A percentile compares a stretch with the other conserved stretches of the same genome.
These are phyloP conservation scores for Diplogelasinospora grovesii DNA, from an alignment of 495 filamentous ascomycete species.

Conservation along the genomic window DNA sequence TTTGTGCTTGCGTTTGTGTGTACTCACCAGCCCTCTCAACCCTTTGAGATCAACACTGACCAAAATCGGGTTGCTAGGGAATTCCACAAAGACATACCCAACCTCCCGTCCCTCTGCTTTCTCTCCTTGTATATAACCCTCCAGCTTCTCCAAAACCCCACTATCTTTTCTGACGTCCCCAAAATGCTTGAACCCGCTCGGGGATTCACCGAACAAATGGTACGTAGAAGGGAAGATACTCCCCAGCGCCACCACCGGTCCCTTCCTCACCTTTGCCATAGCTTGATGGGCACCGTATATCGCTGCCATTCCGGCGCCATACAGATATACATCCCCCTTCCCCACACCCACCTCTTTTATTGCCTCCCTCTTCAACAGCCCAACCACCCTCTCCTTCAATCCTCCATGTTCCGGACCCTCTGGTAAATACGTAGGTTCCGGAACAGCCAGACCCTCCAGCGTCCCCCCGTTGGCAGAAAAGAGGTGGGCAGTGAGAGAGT, in stretches of 20 bases:
- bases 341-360: constrained; percentile 4
- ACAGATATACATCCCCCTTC: constrained; percentile 38
- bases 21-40: constrained; percentile 25
- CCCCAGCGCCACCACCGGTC: constrained; percentile 26
- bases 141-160: constrained; percentile 32
- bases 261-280: constrained; percentile 6
- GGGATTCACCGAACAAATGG: constrained; percentile 25
- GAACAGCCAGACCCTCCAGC: neutral
- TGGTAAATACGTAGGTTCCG: constrained; percentile 14
- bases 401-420: constrained; percentile 19
- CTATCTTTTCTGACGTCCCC: constrained; percentile 24
- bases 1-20: too few species aligned
- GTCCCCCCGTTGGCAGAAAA: constrained; percentile 4
- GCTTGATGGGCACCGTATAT: constrained; percentile 21
- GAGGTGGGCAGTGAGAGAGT: constrained; percentile 17
- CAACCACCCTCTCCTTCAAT: constrained; percentile 29
- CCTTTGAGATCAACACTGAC: constrained; percentile 36
- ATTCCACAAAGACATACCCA: constrained; percentile 36
- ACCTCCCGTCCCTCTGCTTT: constrained; percentile 19
- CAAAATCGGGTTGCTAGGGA: constrained; percentile 42
- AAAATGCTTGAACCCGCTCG: constrained; percentile 31
- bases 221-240: constrained; percentile 31
- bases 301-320: constrained; percentile 42
- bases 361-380: constrained; percentile 26
- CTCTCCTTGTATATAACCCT: constrained; percentile 27